A percentile compares a stretch with the other conserved stretches of the same genome.
These are phyloP conservation scores for Ilyonectria robusta DNA, from an alignment of 2,329 filamentous ascomycete genomes.

Conservation along the genomic window DNA sequence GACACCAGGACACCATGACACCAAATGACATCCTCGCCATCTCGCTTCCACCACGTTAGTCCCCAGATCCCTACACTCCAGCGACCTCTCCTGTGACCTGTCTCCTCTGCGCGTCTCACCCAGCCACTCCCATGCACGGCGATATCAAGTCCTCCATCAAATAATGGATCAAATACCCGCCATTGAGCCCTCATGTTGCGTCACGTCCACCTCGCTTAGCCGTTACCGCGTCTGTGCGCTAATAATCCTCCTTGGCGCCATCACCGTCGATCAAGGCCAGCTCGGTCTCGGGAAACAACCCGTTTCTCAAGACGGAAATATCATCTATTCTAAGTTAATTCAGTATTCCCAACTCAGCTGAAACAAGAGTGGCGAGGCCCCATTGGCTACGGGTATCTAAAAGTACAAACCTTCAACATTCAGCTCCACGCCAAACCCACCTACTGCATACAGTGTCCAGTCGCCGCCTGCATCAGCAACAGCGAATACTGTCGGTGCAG, in stretches of 20 bases:
- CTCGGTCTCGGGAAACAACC: neutral
- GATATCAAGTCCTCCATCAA: neutral
- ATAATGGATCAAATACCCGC: neutral
- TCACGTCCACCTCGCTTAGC: neutral
- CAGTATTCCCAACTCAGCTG: neutral
- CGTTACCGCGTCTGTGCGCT: neutral
- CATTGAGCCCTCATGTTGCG: neutral
- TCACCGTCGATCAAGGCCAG: neutral
- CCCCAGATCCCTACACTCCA: too few relatives aligned
- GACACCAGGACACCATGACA: neutral
- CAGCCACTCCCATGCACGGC: neutral
- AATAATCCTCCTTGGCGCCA: neutral
- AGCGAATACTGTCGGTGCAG: constrained; percentile 36
- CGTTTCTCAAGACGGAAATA: neutral
- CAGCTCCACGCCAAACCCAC: neutral
- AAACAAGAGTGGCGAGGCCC: constrained; percentile 6
- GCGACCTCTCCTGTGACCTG: neutral
- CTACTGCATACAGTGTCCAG: constrained; percentile 28
- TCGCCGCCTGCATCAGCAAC: constrained; percentile 41
- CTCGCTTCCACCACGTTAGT: too few relatives aligned
- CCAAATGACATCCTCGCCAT: neutral
- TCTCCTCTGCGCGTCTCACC: neutral
- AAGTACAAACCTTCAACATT: neutral
- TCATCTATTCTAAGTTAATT: neutral
- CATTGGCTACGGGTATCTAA: neutral